Evolutionary conservation across 2,329 filamentous ascomycete genomes (phyloP).

Genomic region (Cercospora zeae-maydis): DNA sequence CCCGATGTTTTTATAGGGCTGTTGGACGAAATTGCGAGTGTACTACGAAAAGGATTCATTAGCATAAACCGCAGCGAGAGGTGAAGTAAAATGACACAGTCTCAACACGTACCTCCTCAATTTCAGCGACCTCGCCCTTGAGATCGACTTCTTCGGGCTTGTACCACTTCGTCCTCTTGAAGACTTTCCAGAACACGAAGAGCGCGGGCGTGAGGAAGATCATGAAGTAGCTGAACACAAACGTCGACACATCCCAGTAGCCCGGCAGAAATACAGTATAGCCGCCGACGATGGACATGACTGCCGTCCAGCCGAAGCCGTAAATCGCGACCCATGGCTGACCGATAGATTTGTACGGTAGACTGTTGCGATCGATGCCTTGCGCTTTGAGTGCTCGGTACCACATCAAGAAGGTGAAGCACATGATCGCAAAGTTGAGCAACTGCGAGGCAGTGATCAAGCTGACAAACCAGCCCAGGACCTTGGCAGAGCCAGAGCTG

Average conservation of each 20-base stretch:
- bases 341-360: slow-evolving; percentile 64
- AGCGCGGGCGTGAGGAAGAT: slow-evolving; percentile 66
- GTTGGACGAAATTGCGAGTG: slow-evolving; percentile 23
- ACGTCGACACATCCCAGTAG: slow-evolving; percentile 62
- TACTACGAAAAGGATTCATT: slow-evolving; percentile 17
- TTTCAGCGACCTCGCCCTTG: slow-evolving; percentile 58
- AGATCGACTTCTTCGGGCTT: slow-evolving; percentile 61
- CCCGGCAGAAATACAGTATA: slow-evolving; percentile 71
- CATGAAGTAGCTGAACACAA: slow-evolving; percentile 72
- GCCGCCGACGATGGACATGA: slow-evolving; percentile 72
- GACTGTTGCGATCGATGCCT: slow-evolving; percentile 59
- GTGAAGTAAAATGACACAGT: no score
- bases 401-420: slow-evolving; percentile 68
- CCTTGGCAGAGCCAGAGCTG: slow-evolving; percentile 61
- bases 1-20: slow-evolving; percentile 34
- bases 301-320: slow-evolving; percentile 57
- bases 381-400: slow-evolving; percentile 65
- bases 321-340: slow-evolving; percentile 71
- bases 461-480: slow-evolving; percentile 68
- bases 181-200: slow-evolving; percentile 67
- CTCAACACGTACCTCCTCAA: slow-evolving; percentile 54
- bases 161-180: slow-evolving; percentile 58
- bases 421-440: slow-evolving; percentile 67
- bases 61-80: not conserved
- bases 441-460: slow-evolving; percentile 69